Evolutionary conservation across 805 yeast species (phyloP), one percentile per base, ranked within the genome.

Genomic region (Suhomyces canberraensis): DNA sequence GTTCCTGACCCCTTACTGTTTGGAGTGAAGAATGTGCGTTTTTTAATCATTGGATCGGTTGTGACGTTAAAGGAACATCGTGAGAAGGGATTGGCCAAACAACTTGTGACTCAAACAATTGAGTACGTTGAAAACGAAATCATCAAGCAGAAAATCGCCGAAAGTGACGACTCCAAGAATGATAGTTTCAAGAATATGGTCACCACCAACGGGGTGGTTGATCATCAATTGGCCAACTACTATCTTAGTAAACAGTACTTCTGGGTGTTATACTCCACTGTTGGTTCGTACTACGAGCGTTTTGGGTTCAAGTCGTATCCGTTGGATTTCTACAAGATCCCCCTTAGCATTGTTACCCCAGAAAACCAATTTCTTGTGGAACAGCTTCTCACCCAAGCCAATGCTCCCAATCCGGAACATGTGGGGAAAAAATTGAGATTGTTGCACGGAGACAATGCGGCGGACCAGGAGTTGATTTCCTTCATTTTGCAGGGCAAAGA

Each of bases 241-340:
- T 58, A 63, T 37, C 48, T 66, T 43, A 41, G 61, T 26, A 61
- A 62, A 35, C 44, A 62, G 37, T 66, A 62, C 44, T 55, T 63
- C 33, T 67, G 72, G 72, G 48, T 46, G 33, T 67, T 87, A 35
- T 86, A 85, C 69, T 81, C 91, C 43, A 93, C 81, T 33, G 77
- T 84, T 15, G 91, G 84, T 11, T 72, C 69, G 21, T 85, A 73
- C 47, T 88, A 88, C 56, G 61, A 68, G 25, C 63, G 68, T 44
- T 76, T 81, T 45, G 95, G 90, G 0, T 84, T 75, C 51, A 61
- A 63, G 34, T 39, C 48, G 1, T 61, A 48, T 40, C 69, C 70
- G 0, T 20, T 61, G 9, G 66, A 64, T 29, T 58, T 65, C 32
- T 66, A 58, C 42, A 44, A 47, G 36, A 39, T 66, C n/a, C 69